Base-by-base conservation (phyloP, 352 stramenopile species). In the Pythium diclinum region DNA sequence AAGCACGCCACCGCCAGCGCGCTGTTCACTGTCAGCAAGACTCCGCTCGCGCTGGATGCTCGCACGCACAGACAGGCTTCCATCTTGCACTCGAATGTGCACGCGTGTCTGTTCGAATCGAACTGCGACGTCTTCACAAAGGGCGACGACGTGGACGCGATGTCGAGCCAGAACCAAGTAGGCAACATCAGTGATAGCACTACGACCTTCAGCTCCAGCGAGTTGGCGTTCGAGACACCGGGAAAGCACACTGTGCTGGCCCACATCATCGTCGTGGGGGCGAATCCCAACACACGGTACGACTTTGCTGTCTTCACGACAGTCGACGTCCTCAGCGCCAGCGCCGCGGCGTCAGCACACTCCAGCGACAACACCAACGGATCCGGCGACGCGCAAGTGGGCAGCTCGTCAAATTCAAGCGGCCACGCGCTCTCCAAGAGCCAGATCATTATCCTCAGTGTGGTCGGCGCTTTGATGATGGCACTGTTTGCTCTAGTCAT, bases 251-350 rank as follows among this genome's bases (percentile, higher is more conserved):
- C 64, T 10, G 44, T 83, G 30, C 63, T 77, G 1, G 75, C 75
- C 5, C 75, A 80, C 36, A 60, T 83, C 36, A 59, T 83, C 33
- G 28, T 83, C 0, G 57, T 69, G 0, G 63, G 58, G 6, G n/a
- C 44, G 4, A 57, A 32, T 17, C 34, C 59, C 19, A 51, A 75
- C 33, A 55, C 48, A 5, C 57, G 68, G 4, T 76, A 72, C 38
- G 75, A 83, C 48, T 81, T 80, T 55, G 59, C 70, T 10, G 67
- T 63, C 3, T 77, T 72, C 61, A 67, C 56, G 17, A 69, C 61
- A 3, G 34, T 76, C 6, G 42, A 65, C 11, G 38, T 73, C 13
- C 8, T 61, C 6, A 34, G 25, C 11, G 30, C 10, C 38, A 49
- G 9, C 14, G 47, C 28, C 17, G 51, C 25, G 30, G 14, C 13